These are phyloP conservation scores for Stachybotrys chlorohalonatus DNA, from an alignment of 2,329 filamentous ascomycete genomes.

Conservation along the genomic window DNA sequence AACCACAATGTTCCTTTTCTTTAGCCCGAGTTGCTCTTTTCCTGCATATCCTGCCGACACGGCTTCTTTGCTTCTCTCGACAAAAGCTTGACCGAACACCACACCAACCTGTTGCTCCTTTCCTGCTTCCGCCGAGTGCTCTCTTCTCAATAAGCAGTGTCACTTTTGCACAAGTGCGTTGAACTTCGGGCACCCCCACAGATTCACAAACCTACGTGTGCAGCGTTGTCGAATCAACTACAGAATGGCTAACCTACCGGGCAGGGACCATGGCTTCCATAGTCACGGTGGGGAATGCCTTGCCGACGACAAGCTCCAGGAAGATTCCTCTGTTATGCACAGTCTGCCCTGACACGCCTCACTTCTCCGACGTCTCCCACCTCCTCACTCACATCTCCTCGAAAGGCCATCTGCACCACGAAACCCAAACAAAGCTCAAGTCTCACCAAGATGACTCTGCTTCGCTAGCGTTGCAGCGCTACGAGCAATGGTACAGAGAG, in stretches of 20 bases:
- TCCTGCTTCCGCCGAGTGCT: slow-evolving; percentile 6
- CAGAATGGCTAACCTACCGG: slow-evolving; percentile 9
- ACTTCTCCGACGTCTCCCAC: slow-evolving; percentile 85
- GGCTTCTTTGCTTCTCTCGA: slow-evolving; percentile 13
- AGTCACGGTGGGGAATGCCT: slow-evolving; percentile 9
- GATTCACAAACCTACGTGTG: too few relatives aligned
- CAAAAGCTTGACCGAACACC: slow-evolving; percentile 2
- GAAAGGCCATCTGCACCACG: slow-evolving; percentile 80
- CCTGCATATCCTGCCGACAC: slow-evolving; percentile 4
- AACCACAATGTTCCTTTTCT: not conserved
- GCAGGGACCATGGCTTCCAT: slow-evolving; percentile 29
- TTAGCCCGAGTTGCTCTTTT: slow-evolving; percentile 14
- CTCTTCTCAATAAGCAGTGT: not conserved
- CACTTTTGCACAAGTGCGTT: not conserved
- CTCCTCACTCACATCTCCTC: slow-evolving; percentile 86
- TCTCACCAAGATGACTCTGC: slow-evolving; percentile 59
- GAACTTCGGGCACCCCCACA: not conserved
- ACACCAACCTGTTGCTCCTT: slow-evolving; percentile 15
- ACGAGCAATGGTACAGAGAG: slow-evolving; percentile 68
- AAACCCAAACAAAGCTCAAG: slow-evolving; percentile 72
- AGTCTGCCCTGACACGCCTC: slow-evolving; percentile 71
- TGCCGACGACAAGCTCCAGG: slow-evolving; percentile 13
- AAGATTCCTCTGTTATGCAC: slow-evolving; percentile 66
- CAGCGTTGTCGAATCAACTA: not conserved
- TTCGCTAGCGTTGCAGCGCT: slow-evolving; percentile 53